Percentiles rank a stretch among this genome's conserved stretches.
These are phyloP conservation scores for Lentinula boryana DNA, from an alignment of 768 basidiomycete genomes.

Conservation along the genomic window DNA sequence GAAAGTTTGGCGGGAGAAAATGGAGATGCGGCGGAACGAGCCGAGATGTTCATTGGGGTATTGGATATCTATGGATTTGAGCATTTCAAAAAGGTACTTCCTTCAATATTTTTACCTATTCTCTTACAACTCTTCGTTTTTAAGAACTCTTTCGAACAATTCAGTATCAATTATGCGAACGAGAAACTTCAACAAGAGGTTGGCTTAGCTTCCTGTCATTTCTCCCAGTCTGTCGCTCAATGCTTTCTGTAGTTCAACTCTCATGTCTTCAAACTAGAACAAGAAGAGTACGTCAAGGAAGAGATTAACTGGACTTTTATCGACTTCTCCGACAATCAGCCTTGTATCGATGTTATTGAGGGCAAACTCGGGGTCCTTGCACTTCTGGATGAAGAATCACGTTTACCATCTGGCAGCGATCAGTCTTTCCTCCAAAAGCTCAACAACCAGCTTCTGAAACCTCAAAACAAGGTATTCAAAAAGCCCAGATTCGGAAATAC, in stretches of 20 bases:
- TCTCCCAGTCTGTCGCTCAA: background rate
- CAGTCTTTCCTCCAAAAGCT: conserved; percentile 91
- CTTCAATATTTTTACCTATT: background rate
- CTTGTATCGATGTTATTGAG: conserved; percentile 98
- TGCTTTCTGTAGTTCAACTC: conserved; percentile 77
- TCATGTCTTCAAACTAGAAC: conserved; percentile 98
- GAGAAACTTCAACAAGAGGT: conserved; percentile 98
- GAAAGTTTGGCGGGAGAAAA: conserved; percentile 95
- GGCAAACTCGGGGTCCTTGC: conserved; percentile 94
- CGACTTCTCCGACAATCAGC: conserved; percentile 98
- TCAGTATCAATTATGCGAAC: conserved; percentile 99
- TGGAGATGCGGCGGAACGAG: conserved; percentile 81
- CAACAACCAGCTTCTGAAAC: conserved; percentile 76
- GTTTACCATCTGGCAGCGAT: conserved; percentile 90
- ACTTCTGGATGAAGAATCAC: conserved; percentile 95
- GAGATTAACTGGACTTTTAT: conserved; percentile 99
- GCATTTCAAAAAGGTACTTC: conserved; percentile 84
- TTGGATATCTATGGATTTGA: conserved; percentile 98
- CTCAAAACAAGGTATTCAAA: conserved; percentile 91
- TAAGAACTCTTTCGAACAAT: conserved; percentile 92
- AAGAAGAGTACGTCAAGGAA: conserved; percentile 98
- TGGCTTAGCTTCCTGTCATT: conserved; percentile 11
- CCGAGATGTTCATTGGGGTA: conserved; percentile 99
- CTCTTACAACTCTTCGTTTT: background rate
- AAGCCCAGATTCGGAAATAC: conserved; percentile 98